A percentile compares a stretch with the other conserved stretches of the same genome.
phyloP scores from a whole-genome alignment of 108 stramenopile species.

The Hondaea fermentalgiana region DNA sequence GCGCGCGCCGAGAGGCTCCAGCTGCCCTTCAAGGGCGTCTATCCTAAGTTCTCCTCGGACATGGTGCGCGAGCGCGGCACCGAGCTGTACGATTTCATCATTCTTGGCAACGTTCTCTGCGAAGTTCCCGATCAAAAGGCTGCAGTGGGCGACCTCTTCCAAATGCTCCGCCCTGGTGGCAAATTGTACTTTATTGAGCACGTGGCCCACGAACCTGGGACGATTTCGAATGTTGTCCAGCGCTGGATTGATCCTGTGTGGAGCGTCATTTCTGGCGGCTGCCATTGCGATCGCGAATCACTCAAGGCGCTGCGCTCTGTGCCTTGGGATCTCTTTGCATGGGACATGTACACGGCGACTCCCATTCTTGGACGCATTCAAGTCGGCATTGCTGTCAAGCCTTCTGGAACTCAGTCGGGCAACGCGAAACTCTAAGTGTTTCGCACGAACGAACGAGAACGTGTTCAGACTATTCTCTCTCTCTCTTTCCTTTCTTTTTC shows the following conservation, averaged over 20 bases:
- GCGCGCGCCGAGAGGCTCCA: background rate
- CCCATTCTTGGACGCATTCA: slow-evolving; percentile 12
- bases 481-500: too few species aligned
- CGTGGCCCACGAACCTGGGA: slow-evolving; percentile 4
- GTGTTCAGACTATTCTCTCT: background rate
- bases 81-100: slow-evolving; percentile 29
- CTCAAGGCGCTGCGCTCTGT: slow-evolving; percentile 2
- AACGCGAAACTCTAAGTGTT: background rate
- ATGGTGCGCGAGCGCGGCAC: background rate
- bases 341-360: slow-evolving; percentile 13
- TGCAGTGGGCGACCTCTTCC: slow-evolving; percentile 9
- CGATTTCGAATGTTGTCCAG: slow-evolving; percentile 11
- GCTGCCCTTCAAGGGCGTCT: background rate
- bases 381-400: background rate
- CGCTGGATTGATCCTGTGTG: slow-evolving; percentile 30
- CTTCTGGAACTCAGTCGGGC: background rate
- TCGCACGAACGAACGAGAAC: background rate
- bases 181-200: slow-evolving; percentile 38
- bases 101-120: slow-evolving; percentile 42
- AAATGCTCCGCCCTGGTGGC: slow-evolving; percentile 24
- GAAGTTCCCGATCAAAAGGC: slow-evolving; percentile 28
- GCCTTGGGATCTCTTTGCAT: slow-evolving; percentile 32
- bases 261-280: slow-evolving; percentile 26
- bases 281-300: slow-evolving; percentile 38
- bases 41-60: background rate